Percentiles rank a stretch among this genome's conserved stretches.
phyloP scores from a whole-genome alignment of 192 early-diverging fungal species.

The Backusella tarrabulga region DNA sequence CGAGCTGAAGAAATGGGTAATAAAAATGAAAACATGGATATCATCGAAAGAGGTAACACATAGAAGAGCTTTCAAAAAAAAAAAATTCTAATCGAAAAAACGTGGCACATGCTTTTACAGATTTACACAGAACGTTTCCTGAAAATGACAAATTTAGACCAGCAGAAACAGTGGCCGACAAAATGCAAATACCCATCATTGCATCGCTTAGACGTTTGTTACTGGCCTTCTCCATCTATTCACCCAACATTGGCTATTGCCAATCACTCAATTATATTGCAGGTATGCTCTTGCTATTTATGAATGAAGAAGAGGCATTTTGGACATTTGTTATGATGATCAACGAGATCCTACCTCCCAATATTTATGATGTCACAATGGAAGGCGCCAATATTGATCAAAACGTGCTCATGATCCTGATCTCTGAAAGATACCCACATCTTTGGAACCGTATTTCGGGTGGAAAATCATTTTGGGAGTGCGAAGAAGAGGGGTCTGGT shows the following conservation, averaged over 20 bases:
- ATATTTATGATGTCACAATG: slow-evolving; percentile 73
- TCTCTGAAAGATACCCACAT: slow-evolving; percentile 48
- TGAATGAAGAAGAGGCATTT: slow-evolving; percentile 69
- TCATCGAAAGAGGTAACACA: slow-evolving; percentile 66
- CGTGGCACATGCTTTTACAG: slow-evolving; percentile 32
- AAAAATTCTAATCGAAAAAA: neutral
- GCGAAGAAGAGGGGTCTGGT: slow-evolving; percentile 44
- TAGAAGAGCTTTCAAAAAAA: neutral
- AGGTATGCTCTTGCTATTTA: slow-evolving; percentile 69
- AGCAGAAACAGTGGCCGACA: slow-evolving; percentile 11
- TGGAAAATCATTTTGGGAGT: slow-evolving; percentile 42
- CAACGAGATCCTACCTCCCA: slow-evolving; percentile 67
- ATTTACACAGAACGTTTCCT: slow-evolving; percentile 83
- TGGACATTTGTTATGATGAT: slow-evolving; percentile 75
- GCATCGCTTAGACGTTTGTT: slow-evolving; percentile 67
- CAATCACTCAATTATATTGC: slow-evolving; percentile 83
- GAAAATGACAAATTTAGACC: slow-evolving; percentile 74
- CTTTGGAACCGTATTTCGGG: slow-evolving; percentile 44
- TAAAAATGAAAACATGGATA: slow-evolving; percentile 62
- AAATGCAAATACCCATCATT: slow-evolving; percentile 24
- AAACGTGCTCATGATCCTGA: slow-evolving; percentile 54
- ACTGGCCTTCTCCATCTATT: slow-evolving; percentile 69
- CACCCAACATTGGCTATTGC: slow-evolving; percentile 78
- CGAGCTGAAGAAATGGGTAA: slow-evolving; percentile 44
- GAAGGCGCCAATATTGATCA: slow-evolving; percentile 74